Evolutionary conservation across 495 filamentous ascomycete species (phyloP), one percentile per base, ranked within the genome.

Genomic region (Poronia punctata): DNA sequence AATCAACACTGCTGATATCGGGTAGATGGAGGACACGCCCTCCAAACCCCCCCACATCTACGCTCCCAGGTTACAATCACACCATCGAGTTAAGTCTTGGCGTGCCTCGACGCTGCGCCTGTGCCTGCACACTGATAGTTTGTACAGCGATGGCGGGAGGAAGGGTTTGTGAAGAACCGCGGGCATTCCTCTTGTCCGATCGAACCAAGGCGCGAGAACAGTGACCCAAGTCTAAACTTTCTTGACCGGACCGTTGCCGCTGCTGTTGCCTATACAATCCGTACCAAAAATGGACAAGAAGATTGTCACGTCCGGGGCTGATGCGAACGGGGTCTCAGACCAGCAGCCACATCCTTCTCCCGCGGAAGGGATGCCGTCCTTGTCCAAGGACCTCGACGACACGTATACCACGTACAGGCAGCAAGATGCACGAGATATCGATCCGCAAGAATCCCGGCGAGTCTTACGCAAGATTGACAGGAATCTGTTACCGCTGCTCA

Each of bases 401-500:
- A 62, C 55, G 20, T 74, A 74, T 43, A 57, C 61, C 18, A 52
- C 66, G 3, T 74, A 71, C 54, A 61, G 59, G 48, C 52, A 54
- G 28, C 57, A 62, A 19, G 55, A 57, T 49, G 55, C 40, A 37
- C 40, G 53, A 18, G 39, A 49, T 26, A 39, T 76, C 35, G 64
- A 70, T 28, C 53, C 62, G 5, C 45, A 54, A 11, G 72, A 78
- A 46, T 69, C 65, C 6, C 70, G 67, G 27, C 56, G 48, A 25
- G 69, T 79, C 1, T 47, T 80, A 10, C 56, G 71, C 14, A 75
- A 71, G 50, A 76, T 80, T 38, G 78, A 80, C 46, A 37, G 60
- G 11, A 61, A 66, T 10, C 53, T 82, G 35, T 57, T 80, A 20
- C 76, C 78, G 0, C 51, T 79, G 17, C 54, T 82, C 2, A 71